These are phyloP conservation scores for Teunomyces pallodes DNA, from an alignment of 805 yeast species.

Conservation along the genomic window DNA sequence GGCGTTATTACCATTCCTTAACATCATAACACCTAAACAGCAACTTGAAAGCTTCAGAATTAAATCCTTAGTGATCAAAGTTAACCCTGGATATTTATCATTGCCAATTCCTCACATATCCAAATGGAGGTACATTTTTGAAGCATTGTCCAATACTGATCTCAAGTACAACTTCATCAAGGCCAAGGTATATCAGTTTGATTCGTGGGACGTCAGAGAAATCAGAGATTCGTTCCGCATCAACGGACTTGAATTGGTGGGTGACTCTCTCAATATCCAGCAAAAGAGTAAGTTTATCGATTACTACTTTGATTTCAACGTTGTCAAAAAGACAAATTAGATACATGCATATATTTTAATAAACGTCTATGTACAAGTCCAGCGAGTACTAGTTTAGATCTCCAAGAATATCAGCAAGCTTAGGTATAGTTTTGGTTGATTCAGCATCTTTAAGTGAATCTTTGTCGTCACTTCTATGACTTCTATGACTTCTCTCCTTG, in stretches of 20 bases:
- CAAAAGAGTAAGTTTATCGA: slow-evolving; percentile 29
- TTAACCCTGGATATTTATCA: slow-evolving; percentile 34
- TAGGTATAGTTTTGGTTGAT: background rate
- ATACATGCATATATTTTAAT: background rate
- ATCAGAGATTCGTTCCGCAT: slow-evolving; percentile 29
- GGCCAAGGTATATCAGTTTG: slow-evolving; percentile 25
- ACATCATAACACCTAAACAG: slow-evolving; percentile 2
- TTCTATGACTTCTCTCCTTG: slow-evolving; percentile 1
- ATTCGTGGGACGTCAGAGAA: slow-evolving; percentile 13
- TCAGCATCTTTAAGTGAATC: background rate
- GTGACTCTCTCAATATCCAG: slow-evolving; percentile 23
- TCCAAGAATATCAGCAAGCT: background rate
- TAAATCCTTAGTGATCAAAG: slow-evolving; percentile 38
- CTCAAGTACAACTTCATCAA: slow-evolving; percentile 18
- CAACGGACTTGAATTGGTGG: slow-evolving; percentile 30
- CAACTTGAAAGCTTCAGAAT: slow-evolving; percentile 18
- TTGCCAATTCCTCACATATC: slow-evolving; percentile 35
- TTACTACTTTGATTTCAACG: slow-evolving; percentile 8
- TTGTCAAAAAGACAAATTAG: slow-evolving; percentile 1
- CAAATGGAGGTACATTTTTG: slow-evolving; percentile 19
- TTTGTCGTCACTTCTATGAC: slow-evolving; percentile 4
- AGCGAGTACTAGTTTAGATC: background rate
- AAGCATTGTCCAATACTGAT: slow-evolving; percentile 20
- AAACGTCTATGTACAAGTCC: background rate
- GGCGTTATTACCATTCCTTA: slow-evolving; percentile 59